Base-by-base conservation (phyloP, 2,329 filamentous ascomycete species). In the Amphichorda felina region DNA sequence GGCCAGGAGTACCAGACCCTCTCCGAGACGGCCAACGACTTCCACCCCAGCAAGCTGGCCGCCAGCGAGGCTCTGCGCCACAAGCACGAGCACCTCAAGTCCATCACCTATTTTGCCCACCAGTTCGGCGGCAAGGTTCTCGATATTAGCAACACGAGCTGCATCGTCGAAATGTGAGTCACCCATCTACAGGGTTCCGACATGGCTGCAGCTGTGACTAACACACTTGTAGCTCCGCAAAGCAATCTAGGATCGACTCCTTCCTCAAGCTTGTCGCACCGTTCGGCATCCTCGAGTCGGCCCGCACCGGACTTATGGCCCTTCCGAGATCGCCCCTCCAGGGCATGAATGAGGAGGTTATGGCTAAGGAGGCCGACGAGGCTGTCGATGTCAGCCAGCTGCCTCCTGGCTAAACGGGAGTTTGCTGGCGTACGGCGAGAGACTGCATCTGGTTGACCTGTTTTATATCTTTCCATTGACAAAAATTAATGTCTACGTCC, bases 81-180 rank as follows among this genome's bases (percentile, higher is more conserved):
- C 62, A 98, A 98, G 70, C 88, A 96, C 57, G 86, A 96, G 67
- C 91, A 98, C 68, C 63, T 98, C 48, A 85, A 89, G 66, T 87
- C 83, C 38, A 94, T 98, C 52, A 98, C 91, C 38, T 91, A 94
- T 61, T 78, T 98, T 55, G 81, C 89, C 14, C 91, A 98, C 64
- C 91, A 98, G 54, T 98, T 98, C 51, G 88, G 88, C 38, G 91
- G 91, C 44, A 98, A 98, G 66, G 84, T 98, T 18, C 62, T 98
- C 49, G 91, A 98, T 60, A 96, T 98, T 50, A 94, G 87, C 68
- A 95, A 85, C 36, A 95, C 85, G 63, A 96, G 93, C 65, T 96
- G 91, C 63, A 96, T 96, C 58, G 88, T 98, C 40, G 91, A 98
- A 63, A 61, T 98, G 84, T 89, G 73, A 72, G 82, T 73, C 21